Base-by-base conservation (phyloP, 768 basidiomycete species). In the Mycena belliarum region DNA sequence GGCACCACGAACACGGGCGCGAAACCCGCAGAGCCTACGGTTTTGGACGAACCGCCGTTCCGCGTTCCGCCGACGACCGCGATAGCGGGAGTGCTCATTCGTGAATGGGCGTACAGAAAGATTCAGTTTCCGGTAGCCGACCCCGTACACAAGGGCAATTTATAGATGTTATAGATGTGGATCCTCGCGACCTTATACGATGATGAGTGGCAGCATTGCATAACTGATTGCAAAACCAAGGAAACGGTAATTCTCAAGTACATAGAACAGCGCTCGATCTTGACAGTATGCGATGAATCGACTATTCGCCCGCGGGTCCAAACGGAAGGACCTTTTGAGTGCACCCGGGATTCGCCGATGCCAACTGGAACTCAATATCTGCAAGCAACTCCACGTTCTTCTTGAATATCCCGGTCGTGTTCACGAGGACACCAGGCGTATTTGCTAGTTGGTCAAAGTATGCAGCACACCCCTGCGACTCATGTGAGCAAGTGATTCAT, bases 81-180 rank as follows among this genome's bases (percentile, higher is more conserved):
- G 9, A 88, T 95, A 53, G 93, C 89, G 0, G 94, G 94, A n/a
- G 84, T 90, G 28, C 71, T 96, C 67, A 89, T 96, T 64, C 76
- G 82, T 47, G 83, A 93, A 52, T 95, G 94, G 94, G 88, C 79
- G 6, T 82, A 86, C 38, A 79, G 83, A 29, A 85, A 77, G 68
- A 77, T 83, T 38, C 65, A 69, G 26, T 79, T 79, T 58, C 59
- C 70, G 1, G 50, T 49, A 21, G 49, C 64, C 52, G 18, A 10
- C 2, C 59, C 60, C 10, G 38, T 60, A 12, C 65, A 59, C 49
- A 61, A 65, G 49, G 64, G 64, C 2, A 64, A 63, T 55, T 52
- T 69, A 49, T 66, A 68, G 50, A 52, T 52, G 14, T 23, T 4
- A n/a, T n/a, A n/a, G 23, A 3, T 7, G 18, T 6, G 37, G 20